These are phyloP conservation scores for Boletellus ananiceps DNA, from an alignment of 768 basidiomycete genomes.

Conservation along the genomic window DNA sequence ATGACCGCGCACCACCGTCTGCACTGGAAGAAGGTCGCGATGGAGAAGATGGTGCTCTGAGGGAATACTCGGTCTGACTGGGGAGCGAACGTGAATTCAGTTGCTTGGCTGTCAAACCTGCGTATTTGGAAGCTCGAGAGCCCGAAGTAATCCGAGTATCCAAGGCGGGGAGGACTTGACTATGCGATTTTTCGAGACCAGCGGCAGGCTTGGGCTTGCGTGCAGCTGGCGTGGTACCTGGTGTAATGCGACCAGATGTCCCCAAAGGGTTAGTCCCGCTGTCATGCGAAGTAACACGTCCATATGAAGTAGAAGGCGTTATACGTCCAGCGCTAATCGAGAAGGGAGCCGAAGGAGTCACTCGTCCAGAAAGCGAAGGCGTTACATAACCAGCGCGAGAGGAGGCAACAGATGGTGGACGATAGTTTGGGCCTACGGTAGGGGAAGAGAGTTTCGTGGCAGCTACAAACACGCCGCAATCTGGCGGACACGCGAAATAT, in stretches of 20 bases:
- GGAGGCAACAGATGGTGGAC: slow-evolving; percentile 81
- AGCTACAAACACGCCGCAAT: slow-evolving; percentile 90
- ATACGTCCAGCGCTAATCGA: slow-evolving; percentile 43
- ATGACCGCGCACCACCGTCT: slow-evolving; percentile 35
- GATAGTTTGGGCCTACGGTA: slow-evolving; percentile 54
- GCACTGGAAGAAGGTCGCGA: slow-evolving; percentile 34
- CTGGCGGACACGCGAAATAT: slow-evolving; percentile 82
- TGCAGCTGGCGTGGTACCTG: slow-evolving; percentile 30
- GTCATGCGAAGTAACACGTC: slow-evolving; percentile 38
- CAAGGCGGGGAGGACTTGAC: slow-evolving; percentile 16
- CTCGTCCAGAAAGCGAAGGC: slow-evolving; percentile 41
- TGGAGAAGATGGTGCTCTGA: slow-evolving; percentile 32
- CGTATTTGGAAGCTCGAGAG: slow-evolving; percentile 80
- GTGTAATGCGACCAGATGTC: slow-evolving; percentile 47
- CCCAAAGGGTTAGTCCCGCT: slow-evolving; percentile 25
- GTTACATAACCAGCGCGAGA: slow-evolving; percentile 47
- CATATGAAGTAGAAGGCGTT: slow-evolving; percentile 51
- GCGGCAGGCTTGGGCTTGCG: slow-evolving; percentile 30
- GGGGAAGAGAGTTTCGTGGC: slow-evolving; percentile 75
- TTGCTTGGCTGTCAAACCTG: slow-evolving; percentile 81
- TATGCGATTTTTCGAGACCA: slow-evolving; percentile 34
- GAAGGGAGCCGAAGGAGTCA: slow-evolving; percentile 41
- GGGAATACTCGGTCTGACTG: slow-evolving; percentile 17
- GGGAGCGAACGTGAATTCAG: slow-evolving; percentile 45
- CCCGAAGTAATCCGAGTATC: slow-evolving; percentile 65